Conservation (phyloP, 306 rosid genomes). For the Acacia crassicarpa region DNA sequence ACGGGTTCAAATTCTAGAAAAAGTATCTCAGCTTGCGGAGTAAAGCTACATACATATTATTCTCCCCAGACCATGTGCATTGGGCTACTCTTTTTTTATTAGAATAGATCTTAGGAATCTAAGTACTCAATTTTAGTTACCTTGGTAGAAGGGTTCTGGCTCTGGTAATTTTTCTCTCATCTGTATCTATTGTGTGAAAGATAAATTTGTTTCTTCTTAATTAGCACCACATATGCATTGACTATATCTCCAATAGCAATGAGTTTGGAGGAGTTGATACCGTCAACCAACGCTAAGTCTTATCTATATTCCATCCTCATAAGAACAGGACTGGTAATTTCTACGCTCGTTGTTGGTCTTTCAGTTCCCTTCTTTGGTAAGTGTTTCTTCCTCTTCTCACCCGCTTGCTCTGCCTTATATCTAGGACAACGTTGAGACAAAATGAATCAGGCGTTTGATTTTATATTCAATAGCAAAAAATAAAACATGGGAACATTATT, state of each 20-base stretch:
- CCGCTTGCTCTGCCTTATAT: neutral
- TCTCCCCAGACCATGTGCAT: too few species aligned
- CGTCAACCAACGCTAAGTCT: conserved; percentile 69
- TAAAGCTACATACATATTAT: too few species aligned
- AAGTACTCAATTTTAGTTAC: neutral
- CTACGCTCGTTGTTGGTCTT: conserved; percentile 81
- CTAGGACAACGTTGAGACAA: neutral
- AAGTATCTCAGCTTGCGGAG: too few species aligned
- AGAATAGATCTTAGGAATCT: neutral
- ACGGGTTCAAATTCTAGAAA: too few species aligned
- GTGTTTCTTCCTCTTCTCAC: conserved; percentile 29
- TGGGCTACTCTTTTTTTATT: too few species aligned
- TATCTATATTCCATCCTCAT: conserved; percentile 63
- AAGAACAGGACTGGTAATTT: conserved; percentile 80
- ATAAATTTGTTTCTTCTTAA: conserved; percentile 53
- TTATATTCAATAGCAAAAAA: neutral
- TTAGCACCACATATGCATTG: conserved; percentile 77
- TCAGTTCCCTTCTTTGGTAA: conserved; percentile 91
- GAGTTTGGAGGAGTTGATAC: conserved; percentile 96
- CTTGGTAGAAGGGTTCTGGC: neutral
- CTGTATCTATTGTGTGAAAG: conserved; percentile 5
- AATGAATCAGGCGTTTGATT: neutral
- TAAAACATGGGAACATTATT: neutral
- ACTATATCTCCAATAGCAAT: conserved; percentile 95
- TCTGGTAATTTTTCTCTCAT: neutral